A percentile compares a stretch with the other conserved stretches of the same genome.
Evolutionary conservation across 2,329 filamentous ascomycete species (phyloP).

Genomic region (Botrytis aclada): DNA sequence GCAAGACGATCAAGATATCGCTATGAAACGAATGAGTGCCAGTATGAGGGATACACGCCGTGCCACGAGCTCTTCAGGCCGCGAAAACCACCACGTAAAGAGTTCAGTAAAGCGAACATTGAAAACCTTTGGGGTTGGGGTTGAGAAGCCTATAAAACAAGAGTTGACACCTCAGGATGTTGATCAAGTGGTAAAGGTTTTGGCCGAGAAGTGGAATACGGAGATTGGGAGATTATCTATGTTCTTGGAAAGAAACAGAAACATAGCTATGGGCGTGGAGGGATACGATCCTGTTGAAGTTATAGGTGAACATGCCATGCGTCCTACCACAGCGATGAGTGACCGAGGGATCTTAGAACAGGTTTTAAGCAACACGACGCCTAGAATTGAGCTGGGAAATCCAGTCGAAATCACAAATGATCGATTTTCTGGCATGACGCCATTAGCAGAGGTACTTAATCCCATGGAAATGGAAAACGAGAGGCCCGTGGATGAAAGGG

Average conservation of each 20-base stretch:
- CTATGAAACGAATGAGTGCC: slow-evolving; percentile 51
- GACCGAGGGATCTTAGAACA: slow-evolving; percentile 36
- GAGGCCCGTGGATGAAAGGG: slow-evolving; percentile 6
- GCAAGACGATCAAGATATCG: slow-evolving; percentile 57
- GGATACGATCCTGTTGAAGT: slow-evolving; percentile 19
- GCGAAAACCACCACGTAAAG: slow-evolving; percentile 29
- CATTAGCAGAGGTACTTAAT: slow-evolving; percentile 12
- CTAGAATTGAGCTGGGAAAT: slow-evolving; percentile 32
- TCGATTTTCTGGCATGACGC: slow-evolving; percentile 23
- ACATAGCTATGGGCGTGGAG: slow-evolving; percentile 32
- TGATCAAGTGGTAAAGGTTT: slow-evolving; percentile 33
- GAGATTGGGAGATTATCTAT: slow-evolving; percentile 32
- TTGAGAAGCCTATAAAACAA: slow-evolving; percentile 27
- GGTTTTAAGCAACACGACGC: slow-evolving; percentile 37
- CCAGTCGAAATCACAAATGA: slow-evolving; percentile 32
- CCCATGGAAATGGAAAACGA: slow-evolving; percentile 12
- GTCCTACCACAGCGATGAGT: slow-evolving; percentile 36
- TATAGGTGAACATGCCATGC: slow-evolving; percentile 30
- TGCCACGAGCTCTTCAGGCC: slow-evolving; percentile 16
- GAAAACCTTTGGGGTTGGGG: slow-evolving; percentile 31
- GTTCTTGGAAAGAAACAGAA: slow-evolving; percentile 36
- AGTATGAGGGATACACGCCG: slow-evolving; percentile 32
- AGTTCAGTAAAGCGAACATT: slow-evolving; percentile 35
- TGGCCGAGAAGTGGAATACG: slow-evolving; percentile 35
- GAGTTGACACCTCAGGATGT: slow-evolving; percentile 37